These are phyloP conservation scores for Wickerhamomyces chambardii DNA, from an alignment of 805 yeast genomes.

Conservation along the genomic window DNA sequence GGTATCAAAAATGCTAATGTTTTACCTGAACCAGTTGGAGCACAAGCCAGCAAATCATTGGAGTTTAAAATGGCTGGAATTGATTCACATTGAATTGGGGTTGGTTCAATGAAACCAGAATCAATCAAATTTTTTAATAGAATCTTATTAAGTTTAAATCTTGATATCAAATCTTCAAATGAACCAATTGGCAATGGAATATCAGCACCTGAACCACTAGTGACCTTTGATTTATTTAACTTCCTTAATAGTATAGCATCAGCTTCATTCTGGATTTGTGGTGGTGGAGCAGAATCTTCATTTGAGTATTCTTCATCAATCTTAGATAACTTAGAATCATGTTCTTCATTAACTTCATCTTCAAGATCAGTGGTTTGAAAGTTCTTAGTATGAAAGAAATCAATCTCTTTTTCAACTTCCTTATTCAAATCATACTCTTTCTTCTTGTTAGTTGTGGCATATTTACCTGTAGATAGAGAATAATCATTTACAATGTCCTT, in stretches of 20 bases:
- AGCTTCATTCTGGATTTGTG: constrained; percentile 37
- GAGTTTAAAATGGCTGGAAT: constrained; percentile 64
- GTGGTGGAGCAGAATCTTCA: constrained; percentile 25
- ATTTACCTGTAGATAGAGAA: constrained; percentile 19
- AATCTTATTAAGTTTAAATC: constrained; percentile 55
- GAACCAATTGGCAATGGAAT: constrained; percentile 88
- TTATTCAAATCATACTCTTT: constrained; percentile 31
- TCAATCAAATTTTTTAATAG: constrained; percentile 53
- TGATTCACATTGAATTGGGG: constrained; percentile 88
- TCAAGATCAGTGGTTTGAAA: constrained; percentile 12
- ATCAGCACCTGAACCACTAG: constrained; percentile 52
- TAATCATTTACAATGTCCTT: constrained; percentile 20
- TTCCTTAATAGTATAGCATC: constrained; percentile 60
- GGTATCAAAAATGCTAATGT: constrained; percentile 89
- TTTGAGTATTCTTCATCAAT: constrained; percentile 17
- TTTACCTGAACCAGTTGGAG: constrained; percentile 98
- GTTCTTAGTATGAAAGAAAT: constrained; percentile 67
- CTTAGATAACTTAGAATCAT: constrained; percentile 5
- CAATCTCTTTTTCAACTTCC: constrained; percentile 64
- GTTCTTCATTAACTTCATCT: constrained; percentile 14
- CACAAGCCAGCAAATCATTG: constrained; percentile 85
- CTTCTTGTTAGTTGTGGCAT: constrained; percentile 16
- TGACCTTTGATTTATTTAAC: constrained; percentile 54
- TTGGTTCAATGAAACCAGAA: constrained; percentile 75
- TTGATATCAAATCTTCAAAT: constrained; percentile 66